Conservation (phyloP, 2,329 filamentous ascomycete genomes). For the Fusarium abutilonis region DNA sequence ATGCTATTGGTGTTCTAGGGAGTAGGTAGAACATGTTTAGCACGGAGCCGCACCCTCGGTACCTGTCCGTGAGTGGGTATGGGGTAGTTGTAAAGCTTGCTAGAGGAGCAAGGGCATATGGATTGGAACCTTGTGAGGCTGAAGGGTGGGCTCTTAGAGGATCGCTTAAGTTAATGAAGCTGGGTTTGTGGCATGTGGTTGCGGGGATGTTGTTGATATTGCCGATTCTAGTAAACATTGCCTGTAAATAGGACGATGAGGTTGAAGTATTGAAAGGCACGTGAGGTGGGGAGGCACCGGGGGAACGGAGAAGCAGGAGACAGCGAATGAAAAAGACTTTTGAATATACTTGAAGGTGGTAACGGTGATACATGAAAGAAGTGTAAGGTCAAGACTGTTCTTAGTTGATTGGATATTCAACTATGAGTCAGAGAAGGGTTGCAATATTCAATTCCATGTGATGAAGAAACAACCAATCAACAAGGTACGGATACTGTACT, state of each 20-base stretch:
- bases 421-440: not conserved
- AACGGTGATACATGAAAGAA: not conserved
- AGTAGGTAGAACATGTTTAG: slow-evolving; percentile 16
- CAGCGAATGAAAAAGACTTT: slow-evolving; percentile 4
- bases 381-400: too few relatives aligned
- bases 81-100: slow-evolving; percentile 11
- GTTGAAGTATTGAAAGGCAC: slow-evolving; percentile 9
- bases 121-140: slow-evolving; percentile 17
- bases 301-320: slow-evolving; percentile 20
- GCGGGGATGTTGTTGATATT: slow-evolving; percentile 3
- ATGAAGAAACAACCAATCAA: not conserved
- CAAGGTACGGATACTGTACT: not conserved
- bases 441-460: not conserved
- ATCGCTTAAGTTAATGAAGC: not conserved
- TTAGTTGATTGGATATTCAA: not conserved
- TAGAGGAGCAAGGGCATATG: not conserved
- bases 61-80: slow-evolving; percentile 37
- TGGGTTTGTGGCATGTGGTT: not conserved
- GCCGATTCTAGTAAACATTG: slow-evolving; percentile 15
- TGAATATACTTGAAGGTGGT: slow-evolving; percentile 4
- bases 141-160: not conserved
- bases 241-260: slow-evolving; percentile 3
- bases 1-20: slow-evolving; percentile 9
- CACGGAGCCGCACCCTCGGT: slow-evolving; percentile 42
- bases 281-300: slow-evolving; percentile 31